phyloP scores from a whole-genome alignment of 2,329 filamentous ascomycete species.

The Zasmidium citrigriseum region DNA sequence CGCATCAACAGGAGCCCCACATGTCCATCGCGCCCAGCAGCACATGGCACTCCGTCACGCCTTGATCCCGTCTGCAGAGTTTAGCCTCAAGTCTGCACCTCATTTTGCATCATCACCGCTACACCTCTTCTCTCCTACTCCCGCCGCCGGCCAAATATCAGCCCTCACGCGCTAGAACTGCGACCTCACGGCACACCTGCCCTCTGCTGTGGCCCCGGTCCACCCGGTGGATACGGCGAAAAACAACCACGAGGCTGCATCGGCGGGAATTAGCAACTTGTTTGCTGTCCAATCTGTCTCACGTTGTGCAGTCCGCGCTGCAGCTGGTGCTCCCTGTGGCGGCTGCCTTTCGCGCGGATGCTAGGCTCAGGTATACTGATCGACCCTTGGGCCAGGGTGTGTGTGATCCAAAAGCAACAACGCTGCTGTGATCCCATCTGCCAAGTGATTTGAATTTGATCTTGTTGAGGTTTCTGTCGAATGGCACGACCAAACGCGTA shows the following conservation, averaged over 20 bases:
- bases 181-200: neutral
- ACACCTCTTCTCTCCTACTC: neutral
- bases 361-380: neutral
- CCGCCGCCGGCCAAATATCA: constrained; percentile 4
- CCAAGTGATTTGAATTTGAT: neutral
- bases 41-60: constrained; percentile 12
- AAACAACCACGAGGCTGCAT: constrained; percentile 12
- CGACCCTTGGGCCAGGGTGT: neutral
- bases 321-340: constrained; percentile 1
- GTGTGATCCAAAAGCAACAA: neutral
- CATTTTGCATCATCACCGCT: neutral
- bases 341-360: neutral
- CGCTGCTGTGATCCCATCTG: neutral
- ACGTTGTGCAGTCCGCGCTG: neutral
- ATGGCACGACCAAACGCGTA: neutral
- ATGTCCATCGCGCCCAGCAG: neutral
- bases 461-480: neutral
- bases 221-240: neutral
- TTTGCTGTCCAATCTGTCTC: neutral
- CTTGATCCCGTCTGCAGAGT: constrained; percentile 9
- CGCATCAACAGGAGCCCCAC: neutral
- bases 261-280: neutral
- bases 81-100: constrained; percentile 11
- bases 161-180: too few relatives aligned
- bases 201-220: neutral